These are phyloP conservation scores for Paramecium sonneborni DNA, from an alignment of 73 alveolate species.

Conservation along the genomic window DNA sequence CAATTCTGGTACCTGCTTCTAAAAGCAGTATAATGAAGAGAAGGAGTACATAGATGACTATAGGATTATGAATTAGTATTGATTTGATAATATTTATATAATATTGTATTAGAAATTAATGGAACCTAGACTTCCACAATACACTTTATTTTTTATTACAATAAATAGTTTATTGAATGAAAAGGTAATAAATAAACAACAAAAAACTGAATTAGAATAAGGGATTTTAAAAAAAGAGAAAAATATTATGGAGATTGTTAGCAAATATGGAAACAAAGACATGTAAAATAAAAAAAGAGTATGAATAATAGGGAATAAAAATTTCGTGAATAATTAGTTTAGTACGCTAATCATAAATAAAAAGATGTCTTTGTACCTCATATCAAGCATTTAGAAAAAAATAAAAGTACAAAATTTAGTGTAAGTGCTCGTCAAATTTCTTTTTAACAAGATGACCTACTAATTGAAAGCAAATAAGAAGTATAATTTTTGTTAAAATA, in stretches of 20 bases:
- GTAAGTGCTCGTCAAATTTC: constrained; percentile 10
- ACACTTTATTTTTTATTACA: not conserved
- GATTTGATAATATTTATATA: not conserved
- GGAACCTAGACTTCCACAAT: constrained; percentile 33
- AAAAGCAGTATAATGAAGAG: not conserved
- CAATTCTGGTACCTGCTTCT: constrained; percentile 37
- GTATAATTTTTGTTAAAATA: not conserved
- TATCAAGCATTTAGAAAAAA: not conserved
- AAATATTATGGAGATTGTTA: not conserved
- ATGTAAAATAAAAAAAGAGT: not conserved
- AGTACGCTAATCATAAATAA: not conserved
- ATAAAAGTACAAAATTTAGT: not conserved
- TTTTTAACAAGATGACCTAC: not conserved
- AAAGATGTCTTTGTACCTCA: not conserved
- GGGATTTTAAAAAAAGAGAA: not conserved
- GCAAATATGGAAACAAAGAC: not conserved
- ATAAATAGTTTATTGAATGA: not conserved
- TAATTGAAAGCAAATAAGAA: not conserved
- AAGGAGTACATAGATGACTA: not conserved
- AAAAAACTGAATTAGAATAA: not conserved
- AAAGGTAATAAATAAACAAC: not conserved
- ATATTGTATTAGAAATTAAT: constrained; percentile 7
- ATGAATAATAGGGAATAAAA: not conserved
- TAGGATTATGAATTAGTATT: not conserved
- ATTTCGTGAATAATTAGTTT: not conserved